phyloP scores from a whole-genome alignment of 1,284 basidiomycete genomes.

The Ganoderma sinense region DNA sequence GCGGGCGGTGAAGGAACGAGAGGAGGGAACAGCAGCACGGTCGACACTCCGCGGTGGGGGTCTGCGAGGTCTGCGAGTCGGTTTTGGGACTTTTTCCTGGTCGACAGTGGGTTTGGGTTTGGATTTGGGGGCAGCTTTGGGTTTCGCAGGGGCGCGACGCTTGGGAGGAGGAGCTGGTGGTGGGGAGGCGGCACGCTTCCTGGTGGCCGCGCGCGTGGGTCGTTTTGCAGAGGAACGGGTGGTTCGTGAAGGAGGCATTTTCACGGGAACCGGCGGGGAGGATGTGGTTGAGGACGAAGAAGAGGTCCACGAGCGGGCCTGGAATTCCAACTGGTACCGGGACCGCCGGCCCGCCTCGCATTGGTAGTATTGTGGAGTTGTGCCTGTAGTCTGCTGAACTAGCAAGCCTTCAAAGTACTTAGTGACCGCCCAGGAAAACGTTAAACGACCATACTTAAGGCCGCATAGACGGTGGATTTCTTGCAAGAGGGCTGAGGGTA shows the following conservation, averaged over 20 bases:
- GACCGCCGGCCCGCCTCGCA: too few relatives aligned
- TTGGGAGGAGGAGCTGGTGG: neutral
- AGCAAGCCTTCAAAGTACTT: too few relatives aligned
- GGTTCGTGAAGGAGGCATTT: neutral
- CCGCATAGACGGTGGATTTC: too few relatives aligned
- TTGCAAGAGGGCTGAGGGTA: too few relatives aligned
- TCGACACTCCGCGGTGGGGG: neutral
- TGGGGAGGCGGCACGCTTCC: conserved; percentile 3
- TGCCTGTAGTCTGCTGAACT: too few relatives aligned
- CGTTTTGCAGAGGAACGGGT: neutral
- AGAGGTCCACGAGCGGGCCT: too few relatives aligned
- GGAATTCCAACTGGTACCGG: too few relatives aligned
- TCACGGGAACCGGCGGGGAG: too few relatives aligned
- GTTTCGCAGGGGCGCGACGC: neutral
- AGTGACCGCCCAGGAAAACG: too few relatives aligned
- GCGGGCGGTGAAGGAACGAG: conserved; percentile 53
- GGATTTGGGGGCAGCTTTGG: neutral
- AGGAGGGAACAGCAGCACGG: neutral
- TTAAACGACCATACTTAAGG: too few relatives aligned
- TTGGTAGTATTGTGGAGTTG: too few relatives aligned
- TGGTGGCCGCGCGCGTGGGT: neutral
- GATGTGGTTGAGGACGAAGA: neutral
- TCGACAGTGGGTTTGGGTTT: neutral
- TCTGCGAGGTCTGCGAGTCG: neutral
- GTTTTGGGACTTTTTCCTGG: neutral